Evolutionary conservation across 768 basidiomycete species (phyloP).

Genomic region (Leccinellum rugosiceps): DNA sequence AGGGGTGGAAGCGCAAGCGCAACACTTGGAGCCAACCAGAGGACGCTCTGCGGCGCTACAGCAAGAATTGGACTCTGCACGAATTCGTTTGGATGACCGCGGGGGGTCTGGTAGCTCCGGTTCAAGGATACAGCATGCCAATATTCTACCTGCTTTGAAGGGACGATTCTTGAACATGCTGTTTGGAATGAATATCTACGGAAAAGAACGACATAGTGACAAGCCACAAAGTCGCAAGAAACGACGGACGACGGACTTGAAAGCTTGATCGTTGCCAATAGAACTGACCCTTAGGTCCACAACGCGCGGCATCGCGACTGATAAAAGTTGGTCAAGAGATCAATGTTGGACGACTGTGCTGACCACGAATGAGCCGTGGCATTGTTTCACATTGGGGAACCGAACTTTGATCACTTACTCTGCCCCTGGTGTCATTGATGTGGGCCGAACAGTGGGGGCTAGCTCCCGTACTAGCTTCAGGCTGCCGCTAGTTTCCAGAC

Average conservation of each 20-base stretch:
- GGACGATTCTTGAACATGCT: not conserved
- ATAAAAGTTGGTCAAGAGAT: not conserved
- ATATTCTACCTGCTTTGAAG: not conserved
- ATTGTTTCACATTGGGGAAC: not conserved
- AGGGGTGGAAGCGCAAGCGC: not conserved
- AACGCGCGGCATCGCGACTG: not conserved
- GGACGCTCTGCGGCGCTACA: conserved; percentile 2
- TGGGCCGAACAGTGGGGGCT: no score
- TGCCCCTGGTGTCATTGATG: not conserved
- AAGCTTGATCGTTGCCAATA: not conserved
- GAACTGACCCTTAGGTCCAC: not conserved
- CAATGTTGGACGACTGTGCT: not conserved
- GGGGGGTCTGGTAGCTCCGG: not conserved
- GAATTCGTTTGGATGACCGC: not conserved
- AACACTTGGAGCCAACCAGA: conserved; percentile 6
- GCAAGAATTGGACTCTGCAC: not conserved
- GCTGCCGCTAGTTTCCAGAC: no score
- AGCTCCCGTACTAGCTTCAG: no score
- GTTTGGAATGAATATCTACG: not conserved
- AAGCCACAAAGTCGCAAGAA: not conserved
- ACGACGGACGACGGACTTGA: not conserved
- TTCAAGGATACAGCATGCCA: not conserved
- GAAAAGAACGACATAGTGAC: not conserved
- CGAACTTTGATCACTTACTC: not conserved
- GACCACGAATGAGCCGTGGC: not conserved